Conservation (phyloP, 2,329 filamentous ascomycete genomes). For the Torrubiella hemipterigena region DNA sequence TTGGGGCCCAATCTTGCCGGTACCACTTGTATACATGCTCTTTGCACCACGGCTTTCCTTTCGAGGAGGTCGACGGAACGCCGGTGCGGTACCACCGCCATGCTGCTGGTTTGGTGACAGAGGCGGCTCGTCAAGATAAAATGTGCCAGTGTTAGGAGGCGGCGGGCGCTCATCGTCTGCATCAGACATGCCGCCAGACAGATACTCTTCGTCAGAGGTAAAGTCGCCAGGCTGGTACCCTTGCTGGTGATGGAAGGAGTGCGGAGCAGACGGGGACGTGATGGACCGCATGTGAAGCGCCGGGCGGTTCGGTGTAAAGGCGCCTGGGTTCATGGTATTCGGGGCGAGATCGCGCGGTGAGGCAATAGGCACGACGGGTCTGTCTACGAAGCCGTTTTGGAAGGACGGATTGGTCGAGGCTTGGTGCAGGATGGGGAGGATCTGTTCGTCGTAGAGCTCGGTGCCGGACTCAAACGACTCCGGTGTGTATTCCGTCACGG, state of each 20-base stretch:
- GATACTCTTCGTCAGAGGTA: conserved; percentile 64
- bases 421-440: conserved; percentile 78
- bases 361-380: conserved; percentile 39
- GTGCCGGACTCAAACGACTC: conserved; percentile 63
- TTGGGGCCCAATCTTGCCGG: no score
- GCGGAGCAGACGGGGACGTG: conserved; percentile 61
- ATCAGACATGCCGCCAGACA: conserved; percentile 69
- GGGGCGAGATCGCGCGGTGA: conserved; percentile 43
- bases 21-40: no score
- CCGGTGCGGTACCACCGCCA: no score
- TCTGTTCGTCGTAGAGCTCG: conserved; percentile 85
- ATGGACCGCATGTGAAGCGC: conserved; percentile 70
- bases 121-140: conserved; percentile 48
- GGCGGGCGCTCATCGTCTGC: conserved; percentile 47
- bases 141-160: conserved; percentile 27
- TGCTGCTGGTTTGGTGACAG: no score
- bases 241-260: conserved; percentile 41
- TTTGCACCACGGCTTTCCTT: no score
- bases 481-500: conserved; percentile 51
- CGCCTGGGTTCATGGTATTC: conserved; percentile 52
- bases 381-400: conserved; percentile 78
- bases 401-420: conserved; percentile 72
- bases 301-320: conserved; percentile 47
- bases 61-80: no score
- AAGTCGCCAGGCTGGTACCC: conserved; percentile 50